A percentile compares a stretch with the other conserved stretches of the same genome.
These are phyloP conservation scores for Peronosclerospora sorghi DNA, from an alignment of 352 stramenopile species.

Conservation along the genomic window DNA sequence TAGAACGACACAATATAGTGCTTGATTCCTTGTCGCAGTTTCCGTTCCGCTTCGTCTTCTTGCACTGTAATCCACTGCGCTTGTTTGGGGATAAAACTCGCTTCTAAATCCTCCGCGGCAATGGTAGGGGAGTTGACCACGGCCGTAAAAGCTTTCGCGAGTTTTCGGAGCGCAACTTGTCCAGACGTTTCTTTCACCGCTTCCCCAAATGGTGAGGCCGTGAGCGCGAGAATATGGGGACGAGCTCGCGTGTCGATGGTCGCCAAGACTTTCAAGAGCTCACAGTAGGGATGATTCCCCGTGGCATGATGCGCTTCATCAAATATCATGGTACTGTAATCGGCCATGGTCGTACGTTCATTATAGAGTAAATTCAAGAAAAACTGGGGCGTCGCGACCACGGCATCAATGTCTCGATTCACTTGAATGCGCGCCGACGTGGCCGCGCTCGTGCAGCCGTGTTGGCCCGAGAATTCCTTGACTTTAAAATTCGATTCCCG, in stretches of 20 bases:
- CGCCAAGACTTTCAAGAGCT: conserved; percentile 36
- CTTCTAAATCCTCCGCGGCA: conserved; percentile 27
- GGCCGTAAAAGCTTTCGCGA: conserved; percentile 36
- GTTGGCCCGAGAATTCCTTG: conserved; percentile 45
- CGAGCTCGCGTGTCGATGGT: conserved; percentile 11
- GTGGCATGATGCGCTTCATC: conserved; percentile 73
- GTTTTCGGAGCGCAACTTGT: conserved; percentile 23
- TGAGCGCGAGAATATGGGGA: conserved; percentile 53
- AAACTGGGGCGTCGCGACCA: conserved; percentile 61
- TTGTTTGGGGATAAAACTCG: conserved; percentile 42
- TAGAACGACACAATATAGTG: conserved; percentile 38
- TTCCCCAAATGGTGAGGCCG: conserved; percentile 64
- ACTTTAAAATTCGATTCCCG: conserved; percentile 52
- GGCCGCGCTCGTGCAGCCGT: conserved; percentile 8
- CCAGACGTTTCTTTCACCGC: conserved; percentile 25
- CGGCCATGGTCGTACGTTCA: conserved; percentile 22
- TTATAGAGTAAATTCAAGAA: conserved; percentile 52
- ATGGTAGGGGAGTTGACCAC: conserved; percentile 57
- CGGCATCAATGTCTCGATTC: conserved; percentile 22
- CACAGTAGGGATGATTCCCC: conserved; percentile 46
- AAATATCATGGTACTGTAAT: conserved; percentile 70
- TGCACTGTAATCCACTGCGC: conserved; percentile 47
- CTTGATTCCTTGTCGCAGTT: conserved; percentile 31
- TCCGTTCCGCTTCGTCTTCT: conserved; percentile 21
- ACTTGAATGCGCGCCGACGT: conserved; percentile 7